Evolutionary conservation across 1,284 basidiomycete species (phyloP).

Genomic region (Naganishia albida): DNA sequence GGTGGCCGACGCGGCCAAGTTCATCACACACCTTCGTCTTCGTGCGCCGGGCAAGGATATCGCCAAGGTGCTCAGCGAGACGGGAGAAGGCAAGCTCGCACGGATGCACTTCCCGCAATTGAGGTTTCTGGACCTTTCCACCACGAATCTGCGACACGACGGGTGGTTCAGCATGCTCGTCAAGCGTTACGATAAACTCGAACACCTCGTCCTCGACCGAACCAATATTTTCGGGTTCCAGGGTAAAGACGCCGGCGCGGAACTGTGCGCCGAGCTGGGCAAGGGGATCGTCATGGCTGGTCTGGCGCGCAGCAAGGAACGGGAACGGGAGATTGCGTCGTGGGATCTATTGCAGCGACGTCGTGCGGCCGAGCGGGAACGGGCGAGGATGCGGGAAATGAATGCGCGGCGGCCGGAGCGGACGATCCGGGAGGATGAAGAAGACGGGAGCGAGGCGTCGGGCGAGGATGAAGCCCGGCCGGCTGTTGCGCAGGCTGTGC

Average conservation of each 20-base stretch:
- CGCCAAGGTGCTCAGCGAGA: slow-evolving; percentile 44
- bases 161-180: slow-evolving; percentile 46
- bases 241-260: slow-evolving; percentile 48
- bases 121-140: slow-evolving; percentile 54
- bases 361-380: slow-evolving; percentile 39
- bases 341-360: slow-evolving; percentile 48
- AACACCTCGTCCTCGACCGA: slow-evolving; percentile 54
- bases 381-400: slow-evolving; percentile 23
- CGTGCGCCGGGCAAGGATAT: slow-evolving; percentile 52
- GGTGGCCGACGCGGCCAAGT: slow-evolving; percentile 44
- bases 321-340: slow-evolving; percentile 47
- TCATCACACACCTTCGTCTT: slow-evolving; percentile 51
- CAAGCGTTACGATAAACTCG: slow-evolving; percentile 42
- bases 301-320: slow-evolving; percentile 48
- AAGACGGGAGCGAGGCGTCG: slow-evolving; percentile 18
- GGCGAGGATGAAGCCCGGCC: slow-evolving; percentile 28
- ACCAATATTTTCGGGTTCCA: slow-evolving; percentile 54
- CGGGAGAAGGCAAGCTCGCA: slow-evolving; percentile 18
- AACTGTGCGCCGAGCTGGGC: slow-evolving; percentile 49
- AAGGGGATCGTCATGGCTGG: slow-evolving; percentile 43
- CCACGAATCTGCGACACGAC: slow-evolving; percentile 54
- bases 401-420: slow-evolving; percentile 9
- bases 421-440: slow-evolving; percentile 26
- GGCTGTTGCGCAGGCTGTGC: background rate
- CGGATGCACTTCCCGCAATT: slow-evolving; percentile 46